Percentiles rank a stretch among this genome's conserved stretches.
These are phyloP conservation scores for Hymenochaete sp. DNA, from an alignment of 1,284 basidiomycete genomes.

Conservation along the genomic window DNA sequence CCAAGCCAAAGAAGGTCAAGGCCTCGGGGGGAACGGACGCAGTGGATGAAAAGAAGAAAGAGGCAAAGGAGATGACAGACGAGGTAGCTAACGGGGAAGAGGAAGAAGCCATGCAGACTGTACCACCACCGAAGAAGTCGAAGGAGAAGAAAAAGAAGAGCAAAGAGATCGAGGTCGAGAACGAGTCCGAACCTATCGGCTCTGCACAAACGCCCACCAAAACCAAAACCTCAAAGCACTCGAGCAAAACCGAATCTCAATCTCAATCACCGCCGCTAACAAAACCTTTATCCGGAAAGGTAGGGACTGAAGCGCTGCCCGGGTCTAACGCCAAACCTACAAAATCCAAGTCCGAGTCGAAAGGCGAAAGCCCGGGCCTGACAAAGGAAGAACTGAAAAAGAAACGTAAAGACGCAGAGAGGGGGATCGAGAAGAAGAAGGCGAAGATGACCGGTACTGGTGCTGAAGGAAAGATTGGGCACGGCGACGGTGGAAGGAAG, in stretches of 20 bases:
- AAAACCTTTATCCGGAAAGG: too few relatives aligned
- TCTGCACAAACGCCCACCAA: constrained; percentile 4
- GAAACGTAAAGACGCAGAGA: constrained; percentile 38
- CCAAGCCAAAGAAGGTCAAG: background rate
- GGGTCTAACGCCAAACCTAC: background rate
- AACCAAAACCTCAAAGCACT: too few relatives aligned
- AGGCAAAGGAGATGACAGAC: background rate
- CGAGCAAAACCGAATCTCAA: too few relatives aligned
- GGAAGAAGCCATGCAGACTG: background rate
- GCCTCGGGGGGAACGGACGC: background rate
- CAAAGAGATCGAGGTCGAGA: too few relatives aligned
- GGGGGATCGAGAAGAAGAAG: constrained; percentile 52
- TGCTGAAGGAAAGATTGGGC: too few relatives aligned
- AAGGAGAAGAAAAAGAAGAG: constrained; percentile 20
- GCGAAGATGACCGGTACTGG: constrained; percentile 38
- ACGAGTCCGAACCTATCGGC: constrained; percentile 2
- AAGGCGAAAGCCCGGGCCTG: background rate
- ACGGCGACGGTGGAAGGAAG: too few relatives aligned
- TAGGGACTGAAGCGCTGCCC: too few relatives aligned
- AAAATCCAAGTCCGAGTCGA: background rate
- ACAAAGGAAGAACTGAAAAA: constrained; percentile 36
- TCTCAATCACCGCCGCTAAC: too few relatives aligned
- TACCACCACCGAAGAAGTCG: background rate
- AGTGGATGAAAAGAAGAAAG: background rate
- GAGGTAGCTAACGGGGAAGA: background rate